A percentile compares a stretch with the other conserved stretches of the same genome.
phyloP scores from a whole-genome alignment of 306 rosid species.

The Coriaria nepalensis region DNA sequence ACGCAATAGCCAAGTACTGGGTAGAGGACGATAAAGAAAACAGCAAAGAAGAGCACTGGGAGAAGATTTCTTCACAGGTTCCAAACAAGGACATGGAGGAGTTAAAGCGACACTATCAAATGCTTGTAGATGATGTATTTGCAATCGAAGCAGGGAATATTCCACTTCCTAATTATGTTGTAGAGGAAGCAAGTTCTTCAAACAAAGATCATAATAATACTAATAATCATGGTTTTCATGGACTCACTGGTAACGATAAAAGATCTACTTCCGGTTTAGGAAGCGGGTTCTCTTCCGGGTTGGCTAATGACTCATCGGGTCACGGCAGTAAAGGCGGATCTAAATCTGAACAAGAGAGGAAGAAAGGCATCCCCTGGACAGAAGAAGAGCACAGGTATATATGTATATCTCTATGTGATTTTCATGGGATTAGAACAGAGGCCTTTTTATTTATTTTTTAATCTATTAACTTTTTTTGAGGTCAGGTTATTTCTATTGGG shows the following conservation, averaged over 20 bases:
- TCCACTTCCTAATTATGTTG: conserved; percentile 47
- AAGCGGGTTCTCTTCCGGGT: conserved; percentile 47
- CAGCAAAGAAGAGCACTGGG: conserved; percentile 57
- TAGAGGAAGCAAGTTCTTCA: conserved; percentile 38
- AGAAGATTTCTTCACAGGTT: conserved; percentile 60
- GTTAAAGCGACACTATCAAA: conserved; percentile 57
- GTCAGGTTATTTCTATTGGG: conserved; percentile 87
- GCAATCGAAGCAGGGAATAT: conserved; percentile 71
- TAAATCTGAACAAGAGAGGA: conserved; percentile 87
- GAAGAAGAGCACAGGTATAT: conserved; percentile 95
- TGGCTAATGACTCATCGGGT: conserved; percentile 45
- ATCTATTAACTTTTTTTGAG: conserved; percentile 2
- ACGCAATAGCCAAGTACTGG: conserved; percentile 80
- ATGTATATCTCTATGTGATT: neutral
- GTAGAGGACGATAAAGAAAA: conserved; percentile 34
- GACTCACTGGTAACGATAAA: conserved; percentile 48
- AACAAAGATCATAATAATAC: conserved; percentile 28
- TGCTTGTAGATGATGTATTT: conserved; percentile 57
- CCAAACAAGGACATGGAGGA: conserved; percentile 64
- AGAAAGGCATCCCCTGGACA: conserved; percentile 97
- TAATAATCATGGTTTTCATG: conserved; percentile 28
- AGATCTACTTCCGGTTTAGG: conserved; percentile 46
- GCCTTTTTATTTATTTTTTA: neutral
- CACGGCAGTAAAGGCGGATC: conserved; percentile 64
- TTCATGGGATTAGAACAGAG: neutral